Evolutionary conservation across 768 basidiomycete species (phyloP).

Genomic region (Crepidotus variabilis): DNA sequence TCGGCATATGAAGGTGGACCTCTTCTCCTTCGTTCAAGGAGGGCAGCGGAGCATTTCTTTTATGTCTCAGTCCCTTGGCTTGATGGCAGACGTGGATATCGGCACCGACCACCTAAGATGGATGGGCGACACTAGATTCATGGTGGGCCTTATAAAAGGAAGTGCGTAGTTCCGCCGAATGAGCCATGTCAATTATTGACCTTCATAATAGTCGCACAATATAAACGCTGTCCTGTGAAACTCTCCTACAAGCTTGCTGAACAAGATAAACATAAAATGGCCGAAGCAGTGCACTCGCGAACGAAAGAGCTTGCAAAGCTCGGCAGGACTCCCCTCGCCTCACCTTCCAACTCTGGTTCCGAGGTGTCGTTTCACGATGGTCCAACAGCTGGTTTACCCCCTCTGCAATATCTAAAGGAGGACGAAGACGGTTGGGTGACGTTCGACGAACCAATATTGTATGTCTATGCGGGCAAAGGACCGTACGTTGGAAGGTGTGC

Average conservation of each 20-base stretch:
- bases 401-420: slow-evolving; percentile 37
- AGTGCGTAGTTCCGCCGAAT: slow-evolving; percentile 33
- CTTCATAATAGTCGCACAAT: slow-evolving; percentile 44
- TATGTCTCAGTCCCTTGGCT: slow-evolving; percentile 78
- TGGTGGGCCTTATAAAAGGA: slow-evolving; percentile 67
- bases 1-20: slow-evolving; percentile 68
- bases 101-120: slow-evolving; percentile 83
- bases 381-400: slow-evolving; percentile 33
- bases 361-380: slow-evolving; percentile 6
- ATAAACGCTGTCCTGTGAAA: slow-evolving; percentile 64
- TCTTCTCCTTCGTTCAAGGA: slow-evolving; percentile 73
- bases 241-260: slow-evolving; percentile 69
- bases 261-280: slow-evolving; percentile 71
- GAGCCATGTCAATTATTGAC: background rate
- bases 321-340: background rate
- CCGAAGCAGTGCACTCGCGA: slow-evolving; percentile 40
- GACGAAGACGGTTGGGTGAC: slow-evolving; percentile 65
- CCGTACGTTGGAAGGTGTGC: slow-evolving; percentile 66
- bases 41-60: slow-evolving; percentile 66
- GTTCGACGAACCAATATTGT: slow-evolving; percentile 65
- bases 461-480: slow-evolving; percentile 74
- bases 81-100: slow-evolving; percentile 84
- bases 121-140: slow-evolving; percentile 83
- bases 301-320: slow-evolving; percentile 17
- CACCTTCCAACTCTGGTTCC: slow-evolving; percentile 1